Evolutionary conservation across 225 moss, liverwort and hornwort species (phyloP).

Genomic region (Polytrichum formosum): DNA sequence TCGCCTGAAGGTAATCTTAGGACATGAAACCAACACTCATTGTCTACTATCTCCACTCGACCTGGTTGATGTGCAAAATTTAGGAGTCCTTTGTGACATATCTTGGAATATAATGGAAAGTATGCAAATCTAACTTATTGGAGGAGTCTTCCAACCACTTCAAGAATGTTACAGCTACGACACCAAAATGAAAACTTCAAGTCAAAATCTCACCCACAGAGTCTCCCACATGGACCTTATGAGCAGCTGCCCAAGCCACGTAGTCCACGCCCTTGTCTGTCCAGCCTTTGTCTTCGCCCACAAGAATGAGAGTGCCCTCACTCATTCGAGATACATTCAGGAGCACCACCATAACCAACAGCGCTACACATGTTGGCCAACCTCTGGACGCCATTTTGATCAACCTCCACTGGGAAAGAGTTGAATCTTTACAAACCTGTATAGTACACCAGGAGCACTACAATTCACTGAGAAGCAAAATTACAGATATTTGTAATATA

Average conservation of each 20-base stretch:
- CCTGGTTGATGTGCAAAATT: neutral
- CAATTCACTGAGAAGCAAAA: too few species aligned
- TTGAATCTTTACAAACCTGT: too few species aligned
- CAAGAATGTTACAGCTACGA: too few species aligned
- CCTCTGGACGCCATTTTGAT: neutral
- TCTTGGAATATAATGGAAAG: neutral
- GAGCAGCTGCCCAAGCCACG: slow-evolving; percentile 24
- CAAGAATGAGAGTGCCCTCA: slow-evolving; percentile 12
- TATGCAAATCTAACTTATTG: neutral
- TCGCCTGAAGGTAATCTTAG: too few species aligned
- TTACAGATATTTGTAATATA: too few species aligned
- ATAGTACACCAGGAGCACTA: too few species aligned
- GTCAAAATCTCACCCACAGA: slow-evolving; percentile 15
- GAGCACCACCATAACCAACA: slow-evolving; percentile 12
- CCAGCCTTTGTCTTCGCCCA: slow-evolving; percentile 32
- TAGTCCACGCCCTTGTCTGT: slow-evolving; percentile 31
- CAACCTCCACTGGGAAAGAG: too few species aligned
- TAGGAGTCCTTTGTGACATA: neutral
- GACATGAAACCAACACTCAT: too few species aligned
- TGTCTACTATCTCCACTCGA: neutral
- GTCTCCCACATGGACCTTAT: slow-evolving; percentile 31
- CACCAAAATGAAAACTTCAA: neutral
- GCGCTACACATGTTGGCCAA: neutral
- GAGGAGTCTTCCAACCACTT: neutral
- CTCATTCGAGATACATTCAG: neutral